Conservation (phyloP, 306 rosid species). For the Cicer arietinum region DNA sequence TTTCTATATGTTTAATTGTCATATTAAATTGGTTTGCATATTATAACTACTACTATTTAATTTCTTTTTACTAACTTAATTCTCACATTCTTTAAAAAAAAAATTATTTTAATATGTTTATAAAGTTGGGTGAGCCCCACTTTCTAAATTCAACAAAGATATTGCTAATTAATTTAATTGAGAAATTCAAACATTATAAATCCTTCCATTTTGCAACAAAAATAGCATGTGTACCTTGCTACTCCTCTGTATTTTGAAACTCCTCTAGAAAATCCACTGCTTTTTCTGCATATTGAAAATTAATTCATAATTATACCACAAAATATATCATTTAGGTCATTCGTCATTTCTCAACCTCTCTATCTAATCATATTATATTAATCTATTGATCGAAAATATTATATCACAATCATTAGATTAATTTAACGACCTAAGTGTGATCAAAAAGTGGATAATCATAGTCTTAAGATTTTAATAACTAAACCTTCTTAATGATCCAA, state of each 20-base stretch:
- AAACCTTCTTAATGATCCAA: slow-evolving; percentile 89
- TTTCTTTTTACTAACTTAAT: slow-evolving; percentile 23
- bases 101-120: background rate
- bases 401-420: background rate
- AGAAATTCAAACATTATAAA: slow-evolving; percentile 6
- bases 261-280: slow-evolving; percentile 98
- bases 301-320: background rate
- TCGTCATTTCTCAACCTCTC: background rate
- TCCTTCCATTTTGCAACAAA: background rate
- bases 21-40: background rate
- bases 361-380: background rate
- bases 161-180: slow-evolving; percentile 26
- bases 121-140: background rate
- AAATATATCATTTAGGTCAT: background rate
- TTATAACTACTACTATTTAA: slow-evolving; percentile 5
- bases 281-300: slow-evolving; percentile 61
- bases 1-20: background rate
- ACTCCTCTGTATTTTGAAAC: slow-evolving; percentile 96
- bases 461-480: background rate
- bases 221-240: slow-evolving; percentile 63
- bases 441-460: background rate
- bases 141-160: slow-evolving; percentile 8
- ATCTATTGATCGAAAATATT: background rate
- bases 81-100: background rate
- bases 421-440: background rate